These are phyloP conservation scores for Tetrapisispora taiwanensis DNA, from an alignment of 805 yeast species.

Conservation along the genomic window DNA sequence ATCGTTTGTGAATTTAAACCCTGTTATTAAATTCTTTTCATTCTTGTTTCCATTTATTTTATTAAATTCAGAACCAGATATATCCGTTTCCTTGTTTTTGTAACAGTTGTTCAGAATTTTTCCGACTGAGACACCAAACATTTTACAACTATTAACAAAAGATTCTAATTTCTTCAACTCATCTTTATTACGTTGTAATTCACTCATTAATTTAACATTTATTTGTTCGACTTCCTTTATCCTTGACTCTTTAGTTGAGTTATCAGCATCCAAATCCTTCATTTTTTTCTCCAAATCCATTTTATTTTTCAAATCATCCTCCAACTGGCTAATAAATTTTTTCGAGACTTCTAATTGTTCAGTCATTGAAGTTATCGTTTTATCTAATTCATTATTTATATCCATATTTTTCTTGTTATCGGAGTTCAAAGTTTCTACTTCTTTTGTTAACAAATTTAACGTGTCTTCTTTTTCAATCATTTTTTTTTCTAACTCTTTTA, in stretches of 20 bases:
- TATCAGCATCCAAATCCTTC: neutral
- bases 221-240: neutral
- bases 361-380: neutral
- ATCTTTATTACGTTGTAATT: neutral
- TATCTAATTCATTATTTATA: neutral
- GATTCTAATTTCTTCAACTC: conserved; percentile 1
- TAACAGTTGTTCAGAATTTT: conserved; percentile 6
- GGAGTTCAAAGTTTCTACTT: neutral
- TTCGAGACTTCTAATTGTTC: neutral
- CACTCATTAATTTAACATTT: neutral
- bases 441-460: neutral
- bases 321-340: neutral
- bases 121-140: conserved; percentile 13
- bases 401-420: neutral
- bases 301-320: neutral
- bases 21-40: conserved; percentile 6
- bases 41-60: conserved; percentile 1
- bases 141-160: conserved; percentile 7
- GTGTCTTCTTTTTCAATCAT: neutral
- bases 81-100: neutral
- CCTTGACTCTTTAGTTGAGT: neutral
- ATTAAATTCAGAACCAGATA: neutral
- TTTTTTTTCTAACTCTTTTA: neutral
- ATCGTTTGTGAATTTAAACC: conserved; percentile 10
- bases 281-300: too few relatives aligned